Conservation (phyloP, 306 rosid species). For the Acacia acuminata region DNA sequence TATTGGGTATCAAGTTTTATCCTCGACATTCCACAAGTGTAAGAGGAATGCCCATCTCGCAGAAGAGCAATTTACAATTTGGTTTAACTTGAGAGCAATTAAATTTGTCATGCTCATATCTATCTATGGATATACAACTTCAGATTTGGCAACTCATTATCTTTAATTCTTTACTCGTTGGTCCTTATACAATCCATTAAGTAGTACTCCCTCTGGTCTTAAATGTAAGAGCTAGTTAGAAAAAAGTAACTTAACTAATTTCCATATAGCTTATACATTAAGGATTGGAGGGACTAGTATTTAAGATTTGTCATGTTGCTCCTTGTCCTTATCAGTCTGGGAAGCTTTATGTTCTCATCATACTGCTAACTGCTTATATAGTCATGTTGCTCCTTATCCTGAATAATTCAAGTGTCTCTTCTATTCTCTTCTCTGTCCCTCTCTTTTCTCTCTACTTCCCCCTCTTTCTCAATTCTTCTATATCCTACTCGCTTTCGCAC, state of each 20-base stretch:
- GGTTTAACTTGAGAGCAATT: slow-evolving; percentile 10
- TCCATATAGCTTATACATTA: too few species aligned
- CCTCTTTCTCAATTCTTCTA: too few species aligned
- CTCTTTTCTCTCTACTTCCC: too few species aligned
- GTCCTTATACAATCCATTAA: neutral
- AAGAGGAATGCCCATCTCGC: neutral
- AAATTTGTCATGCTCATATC: neutral
- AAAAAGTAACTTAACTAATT: too few species aligned
- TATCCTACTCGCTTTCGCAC: too few species aligned
- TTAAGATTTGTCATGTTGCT: neutral
- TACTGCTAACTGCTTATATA: neutral
- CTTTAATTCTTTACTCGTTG: neutral
- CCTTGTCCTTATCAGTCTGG: neutral
- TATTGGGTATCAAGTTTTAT: slow-evolving; percentile 2
- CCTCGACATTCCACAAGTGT: neutral
- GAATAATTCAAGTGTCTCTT: too few species aligned
- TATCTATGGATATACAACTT: neutral
- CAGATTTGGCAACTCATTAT: neutral
- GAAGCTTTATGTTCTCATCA: neutral
- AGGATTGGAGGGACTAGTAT: neutral
- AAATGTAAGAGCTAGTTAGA: too few species aligned
- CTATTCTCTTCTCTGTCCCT: too few species aligned
- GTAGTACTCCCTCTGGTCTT: neutral
- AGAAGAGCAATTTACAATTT: neutral
- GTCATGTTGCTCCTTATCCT: neutral